These are phyloP conservation scores for Lactarius vividus DNA, from an alignment of 768 basidiomycete species.

Conservation along the genomic window DNA sequence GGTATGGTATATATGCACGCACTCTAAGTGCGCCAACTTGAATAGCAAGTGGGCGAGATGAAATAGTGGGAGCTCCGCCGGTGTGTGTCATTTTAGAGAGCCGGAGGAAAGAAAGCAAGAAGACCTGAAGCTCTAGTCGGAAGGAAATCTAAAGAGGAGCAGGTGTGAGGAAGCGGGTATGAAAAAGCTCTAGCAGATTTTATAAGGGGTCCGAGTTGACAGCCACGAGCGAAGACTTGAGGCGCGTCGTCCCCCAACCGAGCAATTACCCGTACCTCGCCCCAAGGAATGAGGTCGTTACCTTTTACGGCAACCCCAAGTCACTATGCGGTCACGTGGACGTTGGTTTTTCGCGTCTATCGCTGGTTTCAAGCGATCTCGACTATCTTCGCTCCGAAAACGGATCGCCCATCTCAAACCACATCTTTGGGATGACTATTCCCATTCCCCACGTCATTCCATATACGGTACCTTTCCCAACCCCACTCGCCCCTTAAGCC, in stretches of 20 bases:
- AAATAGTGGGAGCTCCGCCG: constrained; percentile 35
- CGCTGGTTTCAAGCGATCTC: background rate
- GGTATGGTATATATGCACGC: constrained; percentile 27
- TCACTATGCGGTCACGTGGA: constrained; percentile 24
- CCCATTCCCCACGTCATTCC: background rate
- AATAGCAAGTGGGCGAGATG: constrained; percentile 39
- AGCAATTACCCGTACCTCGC: constrained; percentile 12
- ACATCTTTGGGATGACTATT: background rate
- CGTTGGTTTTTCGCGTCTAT: background rate
- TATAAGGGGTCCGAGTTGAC: constrained; percentile 10
- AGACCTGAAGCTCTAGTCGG: constrained; percentile 21
- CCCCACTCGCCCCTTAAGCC: constrained; percentile 5
- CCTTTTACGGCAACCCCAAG: constrained; percentile 26
- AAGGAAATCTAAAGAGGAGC: constrained; percentile 19
- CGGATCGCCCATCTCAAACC: background rate
- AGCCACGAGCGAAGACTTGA: background rate
- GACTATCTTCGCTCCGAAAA: background rate
- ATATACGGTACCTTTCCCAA: background rate
- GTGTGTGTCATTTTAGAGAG: constrained; percentile 36
- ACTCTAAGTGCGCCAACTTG: constrained; percentile 37
- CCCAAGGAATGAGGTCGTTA: constrained; percentile 22
- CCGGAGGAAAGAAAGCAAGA: constrained; percentile 17
- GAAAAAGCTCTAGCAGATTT: constrained; percentile 6
- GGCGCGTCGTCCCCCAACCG: constrained; percentile 25
- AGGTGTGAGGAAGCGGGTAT: constrained; percentile 9